Evolutionary conservation across 352 stramenopile genomes (phyloP).

Genomic region (Phytophthora ramorum): DNA sequence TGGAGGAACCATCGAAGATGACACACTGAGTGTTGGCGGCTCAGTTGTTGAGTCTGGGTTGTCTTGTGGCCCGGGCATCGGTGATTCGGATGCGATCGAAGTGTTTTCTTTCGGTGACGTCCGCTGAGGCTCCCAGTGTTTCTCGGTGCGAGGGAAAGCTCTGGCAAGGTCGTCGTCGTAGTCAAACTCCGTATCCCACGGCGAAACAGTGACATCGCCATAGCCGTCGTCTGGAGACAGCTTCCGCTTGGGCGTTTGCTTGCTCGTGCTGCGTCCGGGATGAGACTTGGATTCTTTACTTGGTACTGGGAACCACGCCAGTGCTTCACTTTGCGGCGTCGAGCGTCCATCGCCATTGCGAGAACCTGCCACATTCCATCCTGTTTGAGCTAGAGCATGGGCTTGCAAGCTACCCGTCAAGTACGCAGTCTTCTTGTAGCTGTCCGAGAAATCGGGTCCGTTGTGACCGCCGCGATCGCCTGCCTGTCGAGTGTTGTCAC

Average conservation of each 20-base stretch:
- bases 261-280: conserved; percentile 2
- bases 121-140: conserved; percentile 2
- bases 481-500: conserved; percentile 10
- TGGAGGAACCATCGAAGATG: conserved; percentile 7
- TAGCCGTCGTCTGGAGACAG: conserved; percentile 20
- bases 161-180: conserved; percentile 28
- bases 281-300: conserved; percentile 10
- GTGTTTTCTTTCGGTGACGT: background rate
- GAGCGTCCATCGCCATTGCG: background rate
- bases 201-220: conserved; percentile 29
- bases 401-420: conserved; percentile 23
- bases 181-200: conserved; percentile 36
- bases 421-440: conserved; percentile 33
- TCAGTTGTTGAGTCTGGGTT: background rate
- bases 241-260: conserved; percentile 3
- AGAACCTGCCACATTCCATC: background rate
- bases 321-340: background rate
- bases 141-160: conserved; percentile 12
- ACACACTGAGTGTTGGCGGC: conserved; percentile 13
- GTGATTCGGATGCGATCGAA: background rate
- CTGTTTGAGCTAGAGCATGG: conserved; percentile 12
- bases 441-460: conserved; percentile 22
- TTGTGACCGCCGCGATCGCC: background rate
- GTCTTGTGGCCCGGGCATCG: background rate
- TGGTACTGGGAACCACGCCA: conserved; percentile 5